Base-by-base conservation (phyloP, 176 grass and related monocot genomes). In the Poa pratensis region DNA sequence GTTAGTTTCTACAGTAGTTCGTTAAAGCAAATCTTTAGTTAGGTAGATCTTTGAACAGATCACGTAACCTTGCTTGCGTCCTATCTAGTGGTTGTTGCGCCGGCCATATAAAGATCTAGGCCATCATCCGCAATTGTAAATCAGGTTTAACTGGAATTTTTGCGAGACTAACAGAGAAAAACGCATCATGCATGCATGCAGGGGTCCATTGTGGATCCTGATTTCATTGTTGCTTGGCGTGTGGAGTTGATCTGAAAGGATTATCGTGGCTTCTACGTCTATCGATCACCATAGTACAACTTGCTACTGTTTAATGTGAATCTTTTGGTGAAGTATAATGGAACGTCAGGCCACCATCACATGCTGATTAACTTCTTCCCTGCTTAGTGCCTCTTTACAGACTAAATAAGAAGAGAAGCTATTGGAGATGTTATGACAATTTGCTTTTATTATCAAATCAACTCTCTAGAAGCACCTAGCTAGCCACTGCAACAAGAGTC, bases 231-330 rank as follows among this genome's bases (percentile, higher is more conserved):
- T 64, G 61, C 61, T 64, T 64, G 61, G 61, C 61, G 61, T 64
- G 61, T 51, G 49, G 49, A 51, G 49, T 64, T 64, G 26, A 30
- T 64, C 61, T 5, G 5, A 28, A 16, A 3, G 14, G 26, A 16
- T 64, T 64, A 64, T 64, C 61, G 26, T 64, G 26, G 13, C 61
- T 64, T 64, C 61, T 64, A 64, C 61, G 61, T 7, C 61, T 30
- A 64, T 5, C 26, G 28, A 16, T 64, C 61, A 26, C 28, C 15
- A 5, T 64, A 64, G 61, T 64, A 7, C 61, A 32, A 63, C 60
- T 63, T 63, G 60, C 6, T 63, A 28, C 60, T 28, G 24, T 64
- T 16, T 13, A 14, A 64, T 64, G 26, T 30, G 28, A 6, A 64
- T 17, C 14, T 27, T 64, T 64, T 64, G 14, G 61, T 64, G 26